phyloP scores from a whole-genome alignment of 2,329 filamentous ascomycete species.

The Cytospora piceicola region DNA sequence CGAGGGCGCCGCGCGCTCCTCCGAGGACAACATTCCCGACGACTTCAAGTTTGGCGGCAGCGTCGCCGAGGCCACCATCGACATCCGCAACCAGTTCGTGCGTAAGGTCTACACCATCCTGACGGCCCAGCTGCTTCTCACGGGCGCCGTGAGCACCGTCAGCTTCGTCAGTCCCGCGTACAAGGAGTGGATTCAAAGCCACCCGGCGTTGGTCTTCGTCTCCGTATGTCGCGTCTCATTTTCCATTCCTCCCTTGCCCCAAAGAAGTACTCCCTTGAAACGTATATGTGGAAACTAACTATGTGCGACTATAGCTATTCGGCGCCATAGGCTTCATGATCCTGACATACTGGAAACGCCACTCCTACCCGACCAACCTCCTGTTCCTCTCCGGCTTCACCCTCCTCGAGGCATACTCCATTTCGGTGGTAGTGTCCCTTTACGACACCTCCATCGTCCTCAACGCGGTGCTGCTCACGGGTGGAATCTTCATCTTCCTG shows the following conservation, averaged over 20 bases:
- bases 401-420: constrained; percentile 86
- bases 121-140: constrained; percentile 90
- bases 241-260: background rate
- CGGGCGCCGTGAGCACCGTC: constrained; percentile 76
- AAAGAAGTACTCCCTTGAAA: background rate
- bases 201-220: constrained; percentile 82
- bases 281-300: constrained; percentile 12
- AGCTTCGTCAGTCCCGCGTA: constrained; percentile 85
- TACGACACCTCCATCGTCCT: constrained; percentile 84
- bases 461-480: constrained; percentile 86
- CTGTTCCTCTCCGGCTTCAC: constrained; percentile 92
- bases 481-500: constrained; percentile 77
- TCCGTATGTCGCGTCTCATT: constrained; percentile 57
- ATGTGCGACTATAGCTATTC: constrained; percentile 59
- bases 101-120: constrained; percentile 98
- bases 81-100: constrained; percentile 95
- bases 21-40: constrained; percentile 90
- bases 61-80: constrained; percentile 89
- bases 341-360: constrained; percentile 93
- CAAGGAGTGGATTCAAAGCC: constrained; percentile 82
- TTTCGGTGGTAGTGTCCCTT: constrained; percentile 91
- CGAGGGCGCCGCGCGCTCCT: constrained; percentile 70
- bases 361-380: constrained; percentile 92
- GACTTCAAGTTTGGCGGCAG: constrained; percentile 98
- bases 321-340: constrained; percentile 83